Conservation (phyloP, 495 filamentous ascomycete species). For the Lepraria neglecta region DNA sequence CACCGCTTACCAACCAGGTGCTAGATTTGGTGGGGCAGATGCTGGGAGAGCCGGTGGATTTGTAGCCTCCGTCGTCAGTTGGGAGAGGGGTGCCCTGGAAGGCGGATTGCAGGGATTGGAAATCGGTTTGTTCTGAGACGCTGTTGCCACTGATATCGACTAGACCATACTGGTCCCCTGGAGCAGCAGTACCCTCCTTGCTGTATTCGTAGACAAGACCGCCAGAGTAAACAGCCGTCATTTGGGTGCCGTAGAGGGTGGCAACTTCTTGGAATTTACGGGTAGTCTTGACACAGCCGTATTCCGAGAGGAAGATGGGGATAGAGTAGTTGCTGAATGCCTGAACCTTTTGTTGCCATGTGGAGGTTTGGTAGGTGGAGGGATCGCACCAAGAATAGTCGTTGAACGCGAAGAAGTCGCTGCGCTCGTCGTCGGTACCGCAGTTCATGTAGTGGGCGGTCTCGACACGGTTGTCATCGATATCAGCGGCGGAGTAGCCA, state of each 20-base stretch:
- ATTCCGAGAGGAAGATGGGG: constrained; percentile 93
- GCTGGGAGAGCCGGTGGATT: constrained; percentile 55
- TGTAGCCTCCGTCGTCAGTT: constrained; percentile 69
- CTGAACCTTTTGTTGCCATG: constrained; percentile 88
- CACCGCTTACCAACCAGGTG: constrained; percentile 65
- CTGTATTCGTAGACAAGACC: constrained; percentile 95
- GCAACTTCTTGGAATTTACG: constrained; percentile 77
- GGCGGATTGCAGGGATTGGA: constrained; percentile 58
- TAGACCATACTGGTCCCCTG: constrained; percentile 57
- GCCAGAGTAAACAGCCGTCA: constrained; percentile 91
- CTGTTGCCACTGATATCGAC: constrained; percentile 56
- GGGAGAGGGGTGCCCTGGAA: constrained; percentile 59
- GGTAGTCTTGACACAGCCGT: constrained; percentile 75
- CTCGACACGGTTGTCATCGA: constrained; percentile 73
- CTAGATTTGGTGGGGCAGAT: constrained; percentile 62
- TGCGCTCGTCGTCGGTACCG: constrained; percentile 74
- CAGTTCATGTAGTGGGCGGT: constrained; percentile 95
- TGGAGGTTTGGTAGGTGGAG: constrained; percentile 66
- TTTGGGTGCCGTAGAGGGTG: constrained; percentile 73
- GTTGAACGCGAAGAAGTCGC: constrained; percentile 96
- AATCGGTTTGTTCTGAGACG: constrained; percentile 57
- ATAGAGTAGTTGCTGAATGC: constrained; percentile 85
- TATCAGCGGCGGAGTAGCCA: constrained; percentile 75
- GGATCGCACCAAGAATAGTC: constrained; percentile 96
- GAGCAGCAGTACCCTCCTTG: constrained; percentile 55